Percentiles rank a stretch among this genome's conserved stretches.
These are phyloP conservation scores for Ophiostoma perfectum DNA, from an alignment of 2,329 filamentous ascomycete species.

Conservation along the genomic window DNA sequence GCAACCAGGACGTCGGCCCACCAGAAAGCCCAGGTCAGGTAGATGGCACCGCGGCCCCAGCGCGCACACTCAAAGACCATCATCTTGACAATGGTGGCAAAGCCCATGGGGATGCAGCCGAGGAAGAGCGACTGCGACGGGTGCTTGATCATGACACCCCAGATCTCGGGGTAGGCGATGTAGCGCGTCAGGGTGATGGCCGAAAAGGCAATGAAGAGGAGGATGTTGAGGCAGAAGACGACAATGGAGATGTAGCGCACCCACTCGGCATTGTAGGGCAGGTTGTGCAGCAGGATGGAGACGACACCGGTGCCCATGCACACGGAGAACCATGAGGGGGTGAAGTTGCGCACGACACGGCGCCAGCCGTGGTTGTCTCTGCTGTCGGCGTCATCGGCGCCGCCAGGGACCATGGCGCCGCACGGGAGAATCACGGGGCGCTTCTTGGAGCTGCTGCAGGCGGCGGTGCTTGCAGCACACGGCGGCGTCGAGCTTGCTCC, in stretches of 20 bases:
- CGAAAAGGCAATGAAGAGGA: conserved; percentile 49
- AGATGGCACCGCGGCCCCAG: conserved; percentile 50
- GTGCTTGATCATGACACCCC: conserved; percentile 55
- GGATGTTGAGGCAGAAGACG: conserved; percentile 52
- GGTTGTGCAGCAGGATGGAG: conserved; percentile 50
- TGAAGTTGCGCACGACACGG: conserved; percentile 40
- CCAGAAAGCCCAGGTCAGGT: conserved; percentile 50
- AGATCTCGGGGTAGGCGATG: conserved; percentile 55
- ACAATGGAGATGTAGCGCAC: conserved; percentile 50
- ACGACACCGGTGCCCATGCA: conserved; percentile 63
- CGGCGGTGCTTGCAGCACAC: background rate
- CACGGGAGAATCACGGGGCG: conserved; percentile 4
- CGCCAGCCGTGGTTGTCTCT: conserved; percentile 32
- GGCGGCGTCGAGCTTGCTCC: background rate
- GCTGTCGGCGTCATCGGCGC: background rate
- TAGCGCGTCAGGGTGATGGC: conserved; percentile 52
- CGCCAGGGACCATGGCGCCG: background rate
- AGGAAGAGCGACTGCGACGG: conserved; percentile 59
- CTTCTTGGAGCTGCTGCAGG: conserved; percentile 4
- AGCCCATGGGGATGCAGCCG: conserved; percentile 58
- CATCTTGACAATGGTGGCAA: conserved; percentile 58
- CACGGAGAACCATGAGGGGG: conserved; percentile 47
- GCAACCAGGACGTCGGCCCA: conserved; percentile 46
- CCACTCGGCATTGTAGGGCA: conserved; percentile 52
- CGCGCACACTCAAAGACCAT: conserved; percentile 53